Base-by-base conservation (phyloP, 2,329 filamentous ascomycete species). In the Westerdykella sp. region DNA sequence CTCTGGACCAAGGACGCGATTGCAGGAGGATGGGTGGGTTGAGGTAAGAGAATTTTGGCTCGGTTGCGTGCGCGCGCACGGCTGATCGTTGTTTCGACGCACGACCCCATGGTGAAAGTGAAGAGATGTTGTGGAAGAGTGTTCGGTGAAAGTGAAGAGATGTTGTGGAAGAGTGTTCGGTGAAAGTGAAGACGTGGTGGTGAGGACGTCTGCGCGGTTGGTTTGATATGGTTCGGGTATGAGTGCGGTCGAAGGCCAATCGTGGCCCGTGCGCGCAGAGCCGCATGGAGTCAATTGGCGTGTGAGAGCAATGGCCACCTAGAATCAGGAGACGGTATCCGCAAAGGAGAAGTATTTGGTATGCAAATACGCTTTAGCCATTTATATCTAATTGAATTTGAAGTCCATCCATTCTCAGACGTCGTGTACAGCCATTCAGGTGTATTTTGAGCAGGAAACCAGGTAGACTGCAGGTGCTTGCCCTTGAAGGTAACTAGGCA, bases 151-250 rank as follows among this genome's bases (percentile, higher is more conserved):
- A 91, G 72, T 21, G 18, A 6, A 21, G 18, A 21, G 18, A 21
- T 21, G 18, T 21, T 21, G 18, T 21, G 18, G 18, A 21, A 21
- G 18, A 21, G 18, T 21, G 18, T 21, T 21, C 18, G 18, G 43
- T 10, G 89, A 86, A 0, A 91, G 72, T 3, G 93, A 89, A 22
- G 84, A 85, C 50, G 85, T 83, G 2, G 89, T 93, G 6, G 91
- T 94, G 34, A 97, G 77, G 3, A 80, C 79, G 66, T 97, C 88
- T 21, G 18, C 18, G 18, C 18, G 18, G 18, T 21, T 21, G 18
- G 18, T 21, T 21, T 21, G 18, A 21, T 21, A 21, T 21, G 18
- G 18, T 21, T 21, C 18, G 18, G 18, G 18, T 21, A 21, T 21
- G 18, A 21, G 18, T 21, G 18, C 18, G 18, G 18, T 6, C 18